Percentiles rank a stretch among this genome's conserved stretches.
phyloP scores from a whole-genome alignment of 2,329 filamentous ascomycete species.

The Paecilomyces dactylethromorphus region DNA sequence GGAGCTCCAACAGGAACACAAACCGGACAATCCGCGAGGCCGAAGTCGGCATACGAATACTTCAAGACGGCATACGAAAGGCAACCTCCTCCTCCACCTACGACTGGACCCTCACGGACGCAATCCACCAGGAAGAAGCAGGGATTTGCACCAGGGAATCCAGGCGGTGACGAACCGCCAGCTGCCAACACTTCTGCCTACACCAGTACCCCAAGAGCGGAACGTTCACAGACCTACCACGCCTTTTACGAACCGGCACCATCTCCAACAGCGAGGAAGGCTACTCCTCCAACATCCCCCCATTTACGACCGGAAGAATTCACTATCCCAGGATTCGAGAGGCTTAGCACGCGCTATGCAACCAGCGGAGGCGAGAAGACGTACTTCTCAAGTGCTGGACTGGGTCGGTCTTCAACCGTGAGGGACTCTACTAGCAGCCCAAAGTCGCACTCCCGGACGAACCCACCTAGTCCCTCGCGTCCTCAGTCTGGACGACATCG shows the following conservation, averaged over 20 bases:
- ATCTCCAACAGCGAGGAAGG: constrained; percentile 35
- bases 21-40: constrained; percentile 18
- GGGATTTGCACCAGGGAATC: constrained; percentile 53
- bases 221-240: constrained; percentile 14
- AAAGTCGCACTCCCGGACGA: constrained; percentile 26
- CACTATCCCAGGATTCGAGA: constrained; percentile 38
- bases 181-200: constrained; percentile 49
- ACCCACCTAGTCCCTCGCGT: constrained; percentile 27
- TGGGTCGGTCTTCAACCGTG: constrained; percentile 49
- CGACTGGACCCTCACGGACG: constrained; percentile 27
- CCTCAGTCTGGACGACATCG: constrained; percentile 28
- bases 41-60: constrained; percentile 35
- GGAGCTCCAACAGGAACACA: constrained; percentile 7
- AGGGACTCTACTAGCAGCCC: constrained; percentile 41
- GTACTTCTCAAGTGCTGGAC: constrained; percentile 45
- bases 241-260: constrained; percentile 32
- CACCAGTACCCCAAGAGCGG: constrained; percentile 26
- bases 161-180: constrained; percentile 55
- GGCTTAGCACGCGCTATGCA: constrained; percentile 50
- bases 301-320: constrained; percentile 14
- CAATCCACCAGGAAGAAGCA: constrained; percentile 44
- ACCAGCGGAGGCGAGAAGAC: constrained; percentile 51
- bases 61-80: constrained; percentile 15
- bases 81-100: constrained; percentile 19
- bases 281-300: constrained; percentile 21